Base-by-base conservation (phyloP, 2,329 filamentous ascomycete species). In the Aspergillus terreus region DNA sequence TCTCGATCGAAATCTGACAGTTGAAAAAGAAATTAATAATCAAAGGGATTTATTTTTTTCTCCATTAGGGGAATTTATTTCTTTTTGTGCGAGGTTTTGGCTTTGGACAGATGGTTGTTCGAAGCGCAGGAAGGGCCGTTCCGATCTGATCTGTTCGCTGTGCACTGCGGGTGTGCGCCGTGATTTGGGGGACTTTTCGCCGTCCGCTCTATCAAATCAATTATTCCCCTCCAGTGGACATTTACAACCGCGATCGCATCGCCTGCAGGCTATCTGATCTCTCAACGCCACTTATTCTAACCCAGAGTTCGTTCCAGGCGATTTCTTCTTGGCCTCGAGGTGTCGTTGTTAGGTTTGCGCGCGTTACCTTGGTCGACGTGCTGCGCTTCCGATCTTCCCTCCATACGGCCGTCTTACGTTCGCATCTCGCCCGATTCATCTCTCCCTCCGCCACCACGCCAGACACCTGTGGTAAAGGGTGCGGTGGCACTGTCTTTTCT, bases 101-200 rank as follows among this genome's bases (percentile, higher is more conserved):
- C 47, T 52, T 54, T 46, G 51, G 50, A 50, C 50, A 55, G 57
- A 60, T 59, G 54, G 52, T 59, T 46, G 40, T 56, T 57, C 51
- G 44, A 53, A 56, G 52, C 51, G 53, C 48, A 56, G 49, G 53
- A 56, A 56, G 52, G 54, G 48, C 52, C 51, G 53, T 53, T 56
- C 51, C 52, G 59, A 63, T 65, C 60, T 63, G 60, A 64, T 60
- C 60, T 64, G 57, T 64, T 59, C 55, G 54, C 58, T 58, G 61
- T 54, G 50, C 50, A 50, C 51, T 58, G 51, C 55, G 60, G 48
- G 53, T 56, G 52, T 51, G 53, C 55, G 51, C 56, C 57, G 54
- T 57, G 58, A 52, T 56, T 55, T 47, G 44, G 42, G 23, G 44
- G 42, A 1, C 40, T 55, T 54, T 49, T 50, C 43, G 30, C 41